phyloP scores from a whole-genome alignment of 805 yeast species.

The Ogataea zsoltii region DNA sequence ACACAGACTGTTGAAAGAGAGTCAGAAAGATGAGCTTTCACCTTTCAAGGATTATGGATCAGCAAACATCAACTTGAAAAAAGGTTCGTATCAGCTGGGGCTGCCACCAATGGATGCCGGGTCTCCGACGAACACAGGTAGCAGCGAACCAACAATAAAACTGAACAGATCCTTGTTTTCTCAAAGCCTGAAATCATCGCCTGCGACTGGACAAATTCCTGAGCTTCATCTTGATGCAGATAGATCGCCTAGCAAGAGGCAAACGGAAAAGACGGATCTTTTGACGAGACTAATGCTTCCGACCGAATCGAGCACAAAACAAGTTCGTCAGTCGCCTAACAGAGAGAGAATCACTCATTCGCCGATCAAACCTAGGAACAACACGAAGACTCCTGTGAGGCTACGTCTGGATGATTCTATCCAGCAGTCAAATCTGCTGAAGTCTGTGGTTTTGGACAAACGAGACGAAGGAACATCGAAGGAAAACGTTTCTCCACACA shows the following conservation, averaged over 20 bases:
- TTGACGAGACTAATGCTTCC: slow-evolving; percentile 28
- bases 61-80: background rate
- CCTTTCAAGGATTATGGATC: slow-evolving; percentile 24
- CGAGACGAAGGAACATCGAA: slow-evolving; percentile 1
- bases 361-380: slow-evolving; percentile 7
- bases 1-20: background rate
- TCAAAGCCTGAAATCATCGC: slow-evolving; percentile 14
- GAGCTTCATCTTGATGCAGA: background rate
- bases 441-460: slow-evolving; percentile 12
- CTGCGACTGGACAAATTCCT: slow-evolving; percentile 7
- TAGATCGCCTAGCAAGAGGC: slow-evolving; percentile 10
- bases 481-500: slow-evolving; percentile 9
- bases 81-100: slow-evolving; percentile 18
- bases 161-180: slow-evolving; percentile 19
- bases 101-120: slow-evolving; percentile 24
- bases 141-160: slow-evolving; percentile 34
- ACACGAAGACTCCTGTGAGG: slow-evolving; percentile 10
- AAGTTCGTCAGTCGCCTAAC: slow-evolving; percentile 14
- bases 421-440: slow-evolving; percentile 9
- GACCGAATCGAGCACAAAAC: slow-evolving; percentile 26
- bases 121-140: slow-evolving; percentile 19
- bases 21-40: slow-evolving; percentile 16
- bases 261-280: slow-evolving; percentile 11
- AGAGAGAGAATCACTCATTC: slow-evolving; percentile 3
- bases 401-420: slow-evolving; percentile 6